Conservation (phyloP, 345 rosid species). For the Schrenkiella parvula region DNA sequence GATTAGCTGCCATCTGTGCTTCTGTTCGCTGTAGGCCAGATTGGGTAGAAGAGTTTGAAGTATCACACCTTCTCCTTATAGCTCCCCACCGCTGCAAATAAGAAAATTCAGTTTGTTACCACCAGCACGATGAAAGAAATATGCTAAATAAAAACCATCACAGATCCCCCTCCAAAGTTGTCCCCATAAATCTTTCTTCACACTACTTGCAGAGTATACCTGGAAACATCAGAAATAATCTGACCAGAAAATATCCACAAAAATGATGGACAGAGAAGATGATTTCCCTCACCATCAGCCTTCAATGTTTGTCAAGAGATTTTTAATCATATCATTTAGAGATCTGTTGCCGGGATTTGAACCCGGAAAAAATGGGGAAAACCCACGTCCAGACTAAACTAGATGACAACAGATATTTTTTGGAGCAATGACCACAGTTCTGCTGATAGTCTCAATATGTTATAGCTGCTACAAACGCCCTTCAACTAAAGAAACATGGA, state of each 20-base stretch:
- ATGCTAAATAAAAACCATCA: constrained; percentile 7
- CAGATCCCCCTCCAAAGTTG: constrained; percentile 19
- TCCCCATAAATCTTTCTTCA: background rate
- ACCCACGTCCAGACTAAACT: constrained; percentile 69
- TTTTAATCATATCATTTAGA: constrained; percentile 16
- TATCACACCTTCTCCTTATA: constrained; percentile 46
- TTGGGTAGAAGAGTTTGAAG: constrained; percentile 34
- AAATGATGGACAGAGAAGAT: constrained; percentile 5
- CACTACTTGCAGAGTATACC: constrained; percentile 18
- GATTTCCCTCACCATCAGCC: background rate
- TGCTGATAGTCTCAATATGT: background rate
- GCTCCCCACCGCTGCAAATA: constrained; percentile 70
- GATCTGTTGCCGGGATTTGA: constrained; percentile 66
- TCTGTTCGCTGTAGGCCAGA: constrained; percentile 56
- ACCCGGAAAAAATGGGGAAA: constrained; percentile 60
- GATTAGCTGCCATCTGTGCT: constrained; percentile 73
- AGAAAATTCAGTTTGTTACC: constrained; percentile 23
- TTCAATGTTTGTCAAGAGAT: background rate
- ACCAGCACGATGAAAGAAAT: constrained; percentile 19
- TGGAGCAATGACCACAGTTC: background rate
- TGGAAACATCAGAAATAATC: constrained; percentile 12
- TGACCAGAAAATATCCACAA: constrained; percentile 19
- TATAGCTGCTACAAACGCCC: background rate
- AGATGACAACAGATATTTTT: constrained; percentile 57
- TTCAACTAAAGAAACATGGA: constrained; percentile 14